These are phyloP conservation scores for Aspergillus sp. DNA, from an alignment of 2,329 filamentous ascomycete genomes.

Conservation along the genomic window DNA sequence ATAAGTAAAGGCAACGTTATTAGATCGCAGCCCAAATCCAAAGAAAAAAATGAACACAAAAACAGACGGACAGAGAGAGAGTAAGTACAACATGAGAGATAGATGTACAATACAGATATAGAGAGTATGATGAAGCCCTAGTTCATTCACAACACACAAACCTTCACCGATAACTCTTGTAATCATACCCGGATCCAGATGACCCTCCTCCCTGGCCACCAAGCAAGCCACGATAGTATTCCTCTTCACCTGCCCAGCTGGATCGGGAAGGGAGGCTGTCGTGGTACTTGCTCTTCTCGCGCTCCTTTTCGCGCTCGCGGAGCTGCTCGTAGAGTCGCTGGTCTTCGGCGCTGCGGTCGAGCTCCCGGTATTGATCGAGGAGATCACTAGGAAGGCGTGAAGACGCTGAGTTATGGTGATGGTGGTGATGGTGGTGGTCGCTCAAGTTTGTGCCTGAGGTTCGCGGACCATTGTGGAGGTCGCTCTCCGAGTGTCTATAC, in stretches of 20 bases:
- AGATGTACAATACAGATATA: constrained; percentile 1
- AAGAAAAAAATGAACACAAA: constrained; percentile 8
- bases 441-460: constrained; percentile 26
- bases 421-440: constrained; percentile 34
- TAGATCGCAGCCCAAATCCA: not conserved
- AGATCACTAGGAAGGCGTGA: constrained; percentile 29
- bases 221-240: constrained; percentile 44
- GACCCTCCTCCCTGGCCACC: constrained; percentile 35
- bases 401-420: constrained; percentile 32
- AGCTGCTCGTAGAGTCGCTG: constrained; percentile 31
- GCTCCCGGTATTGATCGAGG: constrained; percentile 34
- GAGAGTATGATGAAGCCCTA: constrained; percentile 6
- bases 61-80: not conserved
- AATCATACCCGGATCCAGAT: constrained; percentile 28
- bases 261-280: constrained; percentile 30
- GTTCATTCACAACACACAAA: not conserved
- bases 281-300: constrained; percentile 34
- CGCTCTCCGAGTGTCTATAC: constrained; percentile 43
- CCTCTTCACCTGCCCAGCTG: constrained; percentile 40
- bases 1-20: constrained; percentile 6
- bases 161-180: constrained; percentile 34
- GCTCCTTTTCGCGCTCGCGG: constrained; percentile 35
- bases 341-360: constrained; percentile 31
- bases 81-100: not conserved
- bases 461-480: constrained; percentile 32